These are phyloP conservation scores for Mycena citricolor DNA, from an alignment of 1,284 basidiomycete species.

Conservation along the genomic window DNA sequence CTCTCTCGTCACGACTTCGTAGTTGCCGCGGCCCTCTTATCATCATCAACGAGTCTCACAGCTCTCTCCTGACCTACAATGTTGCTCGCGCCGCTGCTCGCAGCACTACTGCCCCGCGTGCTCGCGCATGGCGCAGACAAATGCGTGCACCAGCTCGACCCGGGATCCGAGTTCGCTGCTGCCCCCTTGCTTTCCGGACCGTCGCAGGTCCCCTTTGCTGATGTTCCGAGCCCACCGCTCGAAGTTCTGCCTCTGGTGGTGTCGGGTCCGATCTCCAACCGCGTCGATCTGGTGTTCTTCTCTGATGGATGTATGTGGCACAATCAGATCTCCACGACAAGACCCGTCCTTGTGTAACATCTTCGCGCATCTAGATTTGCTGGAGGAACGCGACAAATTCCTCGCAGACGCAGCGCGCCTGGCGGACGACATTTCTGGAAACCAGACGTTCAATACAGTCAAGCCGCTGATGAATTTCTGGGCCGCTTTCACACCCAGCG, in stretches of 20 bases:
- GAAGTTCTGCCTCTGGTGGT: conserved; percentile 58
- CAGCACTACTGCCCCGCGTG: too few relatives aligned
- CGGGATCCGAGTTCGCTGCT: too few relatives aligned
- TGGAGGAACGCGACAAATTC: conserved; percentile 64
- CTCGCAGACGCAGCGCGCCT: conserved; percentile 66
- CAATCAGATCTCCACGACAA: neutral
- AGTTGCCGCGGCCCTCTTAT: too few relatives aligned
- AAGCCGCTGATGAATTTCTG: conserved; percentile 79
- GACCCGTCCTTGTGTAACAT: too few relatives aligned
- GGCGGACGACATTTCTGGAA: conserved; percentile 66
- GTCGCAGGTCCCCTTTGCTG: neutral
- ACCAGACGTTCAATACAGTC: conserved; percentile 78
- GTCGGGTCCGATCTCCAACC: conserved; percentile 62
- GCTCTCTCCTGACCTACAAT: too few relatives aligned
- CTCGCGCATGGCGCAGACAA: too few relatives aligned
- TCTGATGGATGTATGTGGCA: conserved; percentile 70
- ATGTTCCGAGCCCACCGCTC: conserved; percentile 40
- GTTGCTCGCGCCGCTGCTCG: too few relatives aligned
- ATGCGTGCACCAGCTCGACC: too few relatives aligned
- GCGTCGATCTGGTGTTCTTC: conserved; percentile 80
- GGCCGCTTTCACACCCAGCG: conserved; percentile 76
- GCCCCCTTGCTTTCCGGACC: too few relatives aligned
- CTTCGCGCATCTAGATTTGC: conserved; percentile 48
- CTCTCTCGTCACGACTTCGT: too few relatives aligned
- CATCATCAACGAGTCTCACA: too few relatives aligned